Conservation (phyloP, 176 grass and related monocot genomes). For the Avena atlantica region DNA sequence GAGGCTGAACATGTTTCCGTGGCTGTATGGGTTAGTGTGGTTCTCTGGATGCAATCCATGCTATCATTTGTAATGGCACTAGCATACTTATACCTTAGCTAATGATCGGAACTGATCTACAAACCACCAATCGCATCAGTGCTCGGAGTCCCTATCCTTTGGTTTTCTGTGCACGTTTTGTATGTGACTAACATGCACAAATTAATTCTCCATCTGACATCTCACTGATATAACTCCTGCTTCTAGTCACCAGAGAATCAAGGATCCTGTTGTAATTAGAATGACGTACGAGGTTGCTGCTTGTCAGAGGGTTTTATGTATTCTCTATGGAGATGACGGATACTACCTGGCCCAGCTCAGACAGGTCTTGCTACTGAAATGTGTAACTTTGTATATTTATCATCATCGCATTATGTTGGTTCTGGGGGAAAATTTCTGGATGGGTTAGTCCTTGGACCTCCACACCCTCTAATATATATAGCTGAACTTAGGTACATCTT, state of each 20-base stretch:
- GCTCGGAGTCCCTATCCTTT: not conserved
- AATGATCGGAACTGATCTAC: constrained; percentile 16
- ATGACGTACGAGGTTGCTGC: constrained; percentile 48
- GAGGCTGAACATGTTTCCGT: not conserved
- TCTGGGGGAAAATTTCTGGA: too few species aligned
- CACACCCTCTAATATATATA: too few species aligned
- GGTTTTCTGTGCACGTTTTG: constrained; percentile 17
- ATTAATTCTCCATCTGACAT: constrained; percentile 24
- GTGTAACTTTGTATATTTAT: constrained; percentile 1
- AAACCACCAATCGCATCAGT: not conserved
- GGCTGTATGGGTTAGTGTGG: not conserved
- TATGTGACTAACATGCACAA: not conserved
- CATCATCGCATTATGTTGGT: not conserved
- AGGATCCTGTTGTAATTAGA: constrained; percentile 42
- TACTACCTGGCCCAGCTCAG: constrained; percentile 39
- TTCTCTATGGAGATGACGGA: constrained; percentile 48
- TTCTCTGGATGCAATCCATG: constrained; percentile 3
- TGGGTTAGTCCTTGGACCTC: too few species aligned
- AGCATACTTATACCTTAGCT: not conserved
- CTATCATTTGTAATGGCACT: not conserved
- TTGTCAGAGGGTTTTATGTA: constrained; percentile 34
- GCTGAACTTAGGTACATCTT: too few species aligned
- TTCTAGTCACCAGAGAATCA: constrained; percentile 32
- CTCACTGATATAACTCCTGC: constrained; percentile 1
- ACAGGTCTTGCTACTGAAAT: constrained; percentile 30